phyloP scores from a whole-genome alignment of 257 asterid species.

The Pogostemon cablin region DNA sequence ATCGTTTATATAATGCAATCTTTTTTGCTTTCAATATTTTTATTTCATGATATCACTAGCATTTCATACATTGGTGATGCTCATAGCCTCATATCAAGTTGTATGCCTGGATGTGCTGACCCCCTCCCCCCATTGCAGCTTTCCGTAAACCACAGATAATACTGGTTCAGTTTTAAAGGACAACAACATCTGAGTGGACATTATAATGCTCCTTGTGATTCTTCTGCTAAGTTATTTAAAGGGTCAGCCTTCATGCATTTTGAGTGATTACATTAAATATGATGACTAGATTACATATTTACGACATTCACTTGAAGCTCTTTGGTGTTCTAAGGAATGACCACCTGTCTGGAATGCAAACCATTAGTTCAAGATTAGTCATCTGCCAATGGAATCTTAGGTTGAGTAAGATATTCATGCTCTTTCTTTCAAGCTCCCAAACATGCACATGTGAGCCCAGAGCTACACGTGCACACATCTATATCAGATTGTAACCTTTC shows the following conservation, averaged over 20 bases:
- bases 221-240: constrained; percentile 21
- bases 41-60: constrained; percentile 16
- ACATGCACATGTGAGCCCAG: constrained; percentile 12
- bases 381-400: constrained; percentile 25
- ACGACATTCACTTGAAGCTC: neutral
- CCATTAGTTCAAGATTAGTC: constrained; percentile 28
- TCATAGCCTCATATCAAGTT: constrained; percentile 22
- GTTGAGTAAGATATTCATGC: neutral
- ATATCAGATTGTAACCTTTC: constrained; percentile 16
- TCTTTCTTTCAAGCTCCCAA: neutral
- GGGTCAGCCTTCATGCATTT: constrained; percentile 27
- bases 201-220: constrained; percentile 8
- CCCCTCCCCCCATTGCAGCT: neutral
- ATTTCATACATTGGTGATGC: neutral
- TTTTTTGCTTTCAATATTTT: neutral
- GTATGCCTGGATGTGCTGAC: neutral
- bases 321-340: constrained; percentile 26
- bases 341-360: constrained; percentile 27
- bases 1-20: constrained; percentile 8
- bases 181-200: constrained; percentile 27
- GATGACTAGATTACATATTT: constrained; percentile 21
- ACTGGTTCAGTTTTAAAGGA: constrained; percentile 11
- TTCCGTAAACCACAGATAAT: constrained; percentile 5
- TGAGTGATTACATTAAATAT: constrained; percentile 21
- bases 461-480: constrained; percentile 8